Base-by-base conservation (phyloP, 148 eudicot genomes). In the Heliamphora exappendiculata region DNA sequence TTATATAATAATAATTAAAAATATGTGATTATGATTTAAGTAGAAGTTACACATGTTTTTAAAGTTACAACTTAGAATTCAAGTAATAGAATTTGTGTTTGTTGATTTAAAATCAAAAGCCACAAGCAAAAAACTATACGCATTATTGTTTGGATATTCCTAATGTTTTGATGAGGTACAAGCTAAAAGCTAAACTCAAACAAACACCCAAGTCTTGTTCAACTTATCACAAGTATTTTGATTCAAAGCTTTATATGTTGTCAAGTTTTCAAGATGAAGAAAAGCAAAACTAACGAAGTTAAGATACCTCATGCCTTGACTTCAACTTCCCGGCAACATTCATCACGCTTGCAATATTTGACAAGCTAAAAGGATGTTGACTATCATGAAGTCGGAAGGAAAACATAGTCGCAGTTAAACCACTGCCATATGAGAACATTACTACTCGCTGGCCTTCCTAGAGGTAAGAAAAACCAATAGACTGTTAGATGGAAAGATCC, bases 401-500 rank as follows among this genome's bases (percentile, higher is more conserved):
- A 80, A 95, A 95, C 98, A 95, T 89, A 60, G 99, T 91, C 44
- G 99, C 94, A 29, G 88, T 76, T 73, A 85, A 79, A 39, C 99
- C 99, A 83, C 99, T 95, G 49, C 99, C 99, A 72, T 95, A 95
- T 1, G 99, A 95, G 78, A 95, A 95, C 94, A 95, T 85, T 26
- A 95, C 69, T 28, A 89, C 84, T 79, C 99, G 85, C 71, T 92
- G 84, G 11, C 97, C 99, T 2, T 81, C 90, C 99, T 95, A 79
- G 74, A 76, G 77, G 17, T 45, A 22, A 71, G 8, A 50, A 33
- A 37, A 59, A 14, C 42, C 34, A 13, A 24, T 16, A 22, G 39
- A 36, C 24, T 41, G 29, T 74, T 33, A 79, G 67, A 31, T 54
- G 31, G 39, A 36, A n/a, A 42, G 28, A 42, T 8, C 0, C 50